Conservation (phyloP, 148 eudicot genomes). For the Camellia sinensis region DNA sequence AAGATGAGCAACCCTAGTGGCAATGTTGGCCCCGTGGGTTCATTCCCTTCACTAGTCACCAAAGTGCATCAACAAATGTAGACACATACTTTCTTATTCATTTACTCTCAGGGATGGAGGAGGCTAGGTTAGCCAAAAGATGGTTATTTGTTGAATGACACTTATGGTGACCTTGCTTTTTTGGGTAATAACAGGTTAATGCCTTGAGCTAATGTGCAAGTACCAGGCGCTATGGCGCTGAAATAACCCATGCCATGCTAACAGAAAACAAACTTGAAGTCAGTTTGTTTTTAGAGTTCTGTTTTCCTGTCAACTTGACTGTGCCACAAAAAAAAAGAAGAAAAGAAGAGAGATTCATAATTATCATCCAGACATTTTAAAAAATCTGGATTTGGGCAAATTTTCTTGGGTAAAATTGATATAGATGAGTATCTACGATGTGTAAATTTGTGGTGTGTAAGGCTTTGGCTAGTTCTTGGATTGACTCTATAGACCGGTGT, state of each 20-base stretch:
- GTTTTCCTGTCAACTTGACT: neutral
- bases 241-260: neutral
- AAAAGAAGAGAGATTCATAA: neutral
- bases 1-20: neutral
- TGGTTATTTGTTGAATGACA: no score
- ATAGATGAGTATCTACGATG: neutral
- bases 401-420: neutral
- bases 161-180: no score
- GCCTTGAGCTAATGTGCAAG: no score
- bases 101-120: neutral
- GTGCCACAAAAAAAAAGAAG: neutral
- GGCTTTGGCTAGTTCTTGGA: neutral
- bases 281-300: neutral
- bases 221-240: no score
- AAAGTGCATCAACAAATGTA: neutral
- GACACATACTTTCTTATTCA: neutral
- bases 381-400: neutral
- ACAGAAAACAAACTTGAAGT: constrained; percentile 4
- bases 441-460: neutral
- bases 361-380: neutral
- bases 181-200: no score
- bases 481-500: neutral
- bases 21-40: neutral
- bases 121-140: no score
- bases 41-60: neutral